Evolutionary conservation across 371 early-diverging fungal genomes (phyloP).

Genomic region (Circinella minor): DNA sequence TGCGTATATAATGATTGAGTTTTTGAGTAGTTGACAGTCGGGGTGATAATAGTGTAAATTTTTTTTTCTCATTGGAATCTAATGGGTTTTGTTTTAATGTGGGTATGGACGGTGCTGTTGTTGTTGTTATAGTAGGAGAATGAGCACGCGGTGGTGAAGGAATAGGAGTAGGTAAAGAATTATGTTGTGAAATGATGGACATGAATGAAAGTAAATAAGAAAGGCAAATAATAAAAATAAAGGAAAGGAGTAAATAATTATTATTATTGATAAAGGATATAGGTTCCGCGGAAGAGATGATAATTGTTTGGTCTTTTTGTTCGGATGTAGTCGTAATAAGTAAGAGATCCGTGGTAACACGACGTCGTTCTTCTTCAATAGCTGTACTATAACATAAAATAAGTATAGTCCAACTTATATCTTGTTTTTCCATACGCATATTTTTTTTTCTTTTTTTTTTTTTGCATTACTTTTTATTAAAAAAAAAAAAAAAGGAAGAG

Average conservation of each 20-base stretch:
- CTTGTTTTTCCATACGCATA: conserved; percentile 5
- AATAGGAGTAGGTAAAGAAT: conserved; percentile 27
- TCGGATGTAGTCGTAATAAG: neutral
- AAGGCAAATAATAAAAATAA: conserved; percentile 9
- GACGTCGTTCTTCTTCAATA: neutral
- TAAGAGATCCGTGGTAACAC: neutral
- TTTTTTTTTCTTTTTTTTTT: no score
- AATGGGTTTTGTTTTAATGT: neutral
- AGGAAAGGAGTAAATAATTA: neutral
- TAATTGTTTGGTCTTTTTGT: neutral
- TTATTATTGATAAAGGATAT: neutral
- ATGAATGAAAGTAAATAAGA: conserved; percentile 6
- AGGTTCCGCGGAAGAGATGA: neutral
- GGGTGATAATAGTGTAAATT: neutral
- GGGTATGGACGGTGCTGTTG: no score
- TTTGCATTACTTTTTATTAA: neutral
- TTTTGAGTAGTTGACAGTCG: neutral
- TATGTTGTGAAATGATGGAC: neutral
- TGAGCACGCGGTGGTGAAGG: conserved; percentile 28
- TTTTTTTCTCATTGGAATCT: neutral
- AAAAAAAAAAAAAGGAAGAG: neutral
- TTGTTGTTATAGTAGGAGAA: neutral
- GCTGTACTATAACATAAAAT: neutral
- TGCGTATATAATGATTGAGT: conserved; percentile 1
- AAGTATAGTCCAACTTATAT: neutral